Base-by-base conservation (phyloP, 805 yeast species). In the Millerozyma miso region DNA sequence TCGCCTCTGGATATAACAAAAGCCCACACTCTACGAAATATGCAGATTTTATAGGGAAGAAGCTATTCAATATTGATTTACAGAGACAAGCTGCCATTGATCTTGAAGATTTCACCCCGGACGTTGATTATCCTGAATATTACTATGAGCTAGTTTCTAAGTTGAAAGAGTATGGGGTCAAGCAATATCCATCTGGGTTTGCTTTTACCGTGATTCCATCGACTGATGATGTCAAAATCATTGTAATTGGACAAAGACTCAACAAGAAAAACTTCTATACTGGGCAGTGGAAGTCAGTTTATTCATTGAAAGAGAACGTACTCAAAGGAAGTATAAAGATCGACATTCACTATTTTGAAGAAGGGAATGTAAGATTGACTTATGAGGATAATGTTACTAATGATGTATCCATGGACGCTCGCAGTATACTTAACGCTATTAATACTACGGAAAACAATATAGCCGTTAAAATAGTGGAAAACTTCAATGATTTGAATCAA, bases 341-440 rank as follows among this genome's bases (percentile, higher is more conserved):
- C 26, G 90, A 87, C 50, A 84, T 90, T 33, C 99, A 91, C 63
- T 93, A 90, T 62, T 93, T 78, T 60, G 99, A 91, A 65, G 98
- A 91, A 53, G 99, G 99, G 23, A 91, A 91, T 56, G 98, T 91
- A 15, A 76, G 91, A 40, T 76, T 93, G 55, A 80, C 77, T 47
- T 67, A 59, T 34, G 60, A 62, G 7, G 71, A 70, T 19, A 52
- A 55, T 3, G 51, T 76, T 1, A 54, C 52, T 4, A 65, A 61
- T 17, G 41, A 55, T 2, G 38, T 49, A 2, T 60, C 58, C 3
- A 55, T 64, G 3, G 47, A 45, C 34, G 63, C 66, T 3, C 51
- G 57, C 4, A 50, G 49, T 4, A 61, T 70, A 38, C 63, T 80
- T 31, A 64, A 74, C 43, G 59, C 68, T 32, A 84, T 88, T 49